Evolutionary conservation across 768 basidiomycete species (phyloP), one percentile per base, ranked within the genome.

Genomic region (Russula vinacea): DNA sequence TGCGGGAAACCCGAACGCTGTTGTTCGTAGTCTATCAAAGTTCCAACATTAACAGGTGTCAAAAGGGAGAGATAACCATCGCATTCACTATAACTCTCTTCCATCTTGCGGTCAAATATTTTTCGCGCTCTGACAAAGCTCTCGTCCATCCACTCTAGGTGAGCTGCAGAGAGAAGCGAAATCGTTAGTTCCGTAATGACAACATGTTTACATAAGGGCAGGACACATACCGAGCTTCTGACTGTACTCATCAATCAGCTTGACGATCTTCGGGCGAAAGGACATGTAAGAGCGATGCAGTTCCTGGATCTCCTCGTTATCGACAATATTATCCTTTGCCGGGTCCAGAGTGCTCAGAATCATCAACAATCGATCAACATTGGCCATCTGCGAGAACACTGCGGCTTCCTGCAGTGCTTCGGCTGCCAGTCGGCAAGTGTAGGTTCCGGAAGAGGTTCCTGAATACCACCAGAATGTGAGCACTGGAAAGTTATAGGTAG

Each of bases 241-340:
- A 70, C 89, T 94, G 72, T 98, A 98, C 78, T 94, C 96, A 73
- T 97, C 94, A 67, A 98, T 97, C 59, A 98, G 76, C 71, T 94
- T 94, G 66, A 97, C 94, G 67, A 98, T 96, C 80, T 94, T 95
- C 9, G 94, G 94, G 51, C 95, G 82, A 45, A 97, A 76, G 4
- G 87, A 82, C 87, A 98, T 94, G 70, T 89, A 88, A 26, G 87
- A 85, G 49, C 94, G 84, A 75, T 98, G 98, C 56, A 98, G 74
- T 74, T 97, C 94, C 88, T 95, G 76, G 5, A 69, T 69, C 51
- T 69, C 68, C 33, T 69, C 68, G 35, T 69, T 64, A 26, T 69
- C 68, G 17, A 66, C 68, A 29, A 67, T 42, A 40, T 14, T 64
- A 60, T 69, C 58, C 33, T 69, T 58, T 29, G 47, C 51, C 33